Evolutionary conservation across 257 asterid genomes (phyloP).

Genomic region (Solanum dulcamara): DNA sequence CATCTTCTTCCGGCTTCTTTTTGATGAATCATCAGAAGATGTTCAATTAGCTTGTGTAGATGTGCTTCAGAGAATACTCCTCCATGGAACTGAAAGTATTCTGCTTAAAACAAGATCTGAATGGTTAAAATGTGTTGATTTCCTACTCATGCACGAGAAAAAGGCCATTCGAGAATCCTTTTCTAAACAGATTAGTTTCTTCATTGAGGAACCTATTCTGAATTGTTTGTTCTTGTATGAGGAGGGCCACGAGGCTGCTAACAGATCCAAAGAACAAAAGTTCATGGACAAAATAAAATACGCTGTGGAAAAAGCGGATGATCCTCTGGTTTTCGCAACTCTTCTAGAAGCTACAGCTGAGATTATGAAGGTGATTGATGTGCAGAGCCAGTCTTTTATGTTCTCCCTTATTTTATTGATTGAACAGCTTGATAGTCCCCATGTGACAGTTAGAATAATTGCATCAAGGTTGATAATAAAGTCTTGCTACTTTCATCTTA

Average conservation of each 20-base stretch:
- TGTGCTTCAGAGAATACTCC: slow-evolving; percentile 57
- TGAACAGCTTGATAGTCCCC: slow-evolving; percentile 71
- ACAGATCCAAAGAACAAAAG: slow-evolving; percentile 65
- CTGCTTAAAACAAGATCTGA: slow-evolving; percentile 55
- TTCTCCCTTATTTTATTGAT: slow-evolving; percentile 66
- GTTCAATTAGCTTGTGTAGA: slow-evolving; percentile 80
- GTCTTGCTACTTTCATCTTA: slow-evolving; percentile 48
- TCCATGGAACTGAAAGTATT: slow-evolving; percentile 55
- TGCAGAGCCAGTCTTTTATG: slow-evolving; percentile 60
- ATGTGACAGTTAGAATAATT: slow-evolving; percentile 49
- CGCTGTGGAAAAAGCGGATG: slow-evolving; percentile 65
- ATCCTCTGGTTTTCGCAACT: slow-evolving; percentile 66
- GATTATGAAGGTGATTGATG: slow-evolving; percentile 60
- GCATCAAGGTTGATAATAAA: slow-evolving; percentile 66
- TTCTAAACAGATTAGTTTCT: slow-evolving; percentile 60
- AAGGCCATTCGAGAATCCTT: slow-evolving; percentile 75
- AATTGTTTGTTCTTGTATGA: slow-evolving; percentile 36
- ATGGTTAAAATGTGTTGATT: slow-evolving; percentile 68
- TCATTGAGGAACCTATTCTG: slow-evolving; percentile 60
- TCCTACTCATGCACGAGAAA: slow-evolving; percentile 56
- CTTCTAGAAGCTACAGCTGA: slow-evolving; percentile 75
- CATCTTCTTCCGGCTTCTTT: slow-evolving; percentile 59
- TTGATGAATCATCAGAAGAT: slow-evolving; percentile 67
- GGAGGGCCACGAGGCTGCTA: slow-evolving; percentile 16
- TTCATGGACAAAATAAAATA: slow-evolving; percentile 82